Conservation (phyloP, 169 alveolate species). For the Blepharisma undulans region DNA sequence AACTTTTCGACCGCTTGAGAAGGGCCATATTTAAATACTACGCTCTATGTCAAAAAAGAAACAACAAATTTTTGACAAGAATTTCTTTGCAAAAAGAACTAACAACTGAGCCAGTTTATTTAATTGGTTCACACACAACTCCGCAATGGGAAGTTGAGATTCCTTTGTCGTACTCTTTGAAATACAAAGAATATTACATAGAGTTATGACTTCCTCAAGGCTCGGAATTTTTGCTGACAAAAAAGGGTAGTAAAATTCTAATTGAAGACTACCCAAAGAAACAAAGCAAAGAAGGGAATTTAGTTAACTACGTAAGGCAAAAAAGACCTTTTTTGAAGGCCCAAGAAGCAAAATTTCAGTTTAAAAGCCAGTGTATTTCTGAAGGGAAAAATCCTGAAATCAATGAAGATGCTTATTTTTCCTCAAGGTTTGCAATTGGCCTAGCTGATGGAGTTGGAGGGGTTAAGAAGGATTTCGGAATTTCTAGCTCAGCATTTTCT, state of each 20-base stretch:
- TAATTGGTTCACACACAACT: not conserved
- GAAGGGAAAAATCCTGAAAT: not conserved
- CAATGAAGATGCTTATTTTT: conserved; percentile 29
- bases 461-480: not conserved
- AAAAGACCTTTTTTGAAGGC: not conserved
- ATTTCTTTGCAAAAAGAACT: not conserved
- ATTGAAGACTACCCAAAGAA: not conserved
- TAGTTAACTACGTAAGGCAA: not conserved
- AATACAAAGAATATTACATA: not conserved
- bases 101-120: not conserved
- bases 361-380: not conserved
- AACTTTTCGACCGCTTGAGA: not conserved
- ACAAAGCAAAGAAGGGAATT: too few species aligned
- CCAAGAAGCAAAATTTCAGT: not conserved
- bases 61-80: not conserved
- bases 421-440: not conserved
- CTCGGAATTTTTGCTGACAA: not conserved
- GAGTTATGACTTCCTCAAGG: conserved; percentile 20
- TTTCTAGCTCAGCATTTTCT: not conserved
- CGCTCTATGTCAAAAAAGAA: not conserved
- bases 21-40: not conserved
- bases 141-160: not conserved
- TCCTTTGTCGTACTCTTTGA: not conserved
- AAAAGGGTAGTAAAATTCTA: not conserved
- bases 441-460: conserved; percentile 34